Conservation (phyloP, 1,284 basidiomycete species). For the Leccinum fuscescens region DNA sequence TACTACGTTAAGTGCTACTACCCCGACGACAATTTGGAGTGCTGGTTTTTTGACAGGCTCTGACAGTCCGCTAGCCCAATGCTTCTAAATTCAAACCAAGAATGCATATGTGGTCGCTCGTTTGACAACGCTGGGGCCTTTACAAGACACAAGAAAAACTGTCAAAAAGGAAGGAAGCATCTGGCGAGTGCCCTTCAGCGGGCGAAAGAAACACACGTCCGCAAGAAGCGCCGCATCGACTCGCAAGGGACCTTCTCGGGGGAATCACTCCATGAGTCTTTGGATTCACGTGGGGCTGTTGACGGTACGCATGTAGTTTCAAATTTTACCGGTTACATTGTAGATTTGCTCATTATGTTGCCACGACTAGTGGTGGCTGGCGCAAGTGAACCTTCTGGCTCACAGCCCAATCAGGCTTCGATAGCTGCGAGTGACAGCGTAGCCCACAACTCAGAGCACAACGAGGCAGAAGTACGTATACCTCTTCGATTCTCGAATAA, state of each 20-base stretch:
- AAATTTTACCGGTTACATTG: neutral
- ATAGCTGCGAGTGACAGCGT: neutral
- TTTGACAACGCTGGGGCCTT: no score
- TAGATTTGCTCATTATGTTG: neutral
- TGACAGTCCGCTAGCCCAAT: neutral
- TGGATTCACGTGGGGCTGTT: neutral
- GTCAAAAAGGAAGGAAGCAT: neutral
- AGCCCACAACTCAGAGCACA: neutral
- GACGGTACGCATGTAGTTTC: no score
- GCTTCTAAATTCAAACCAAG: neutral
- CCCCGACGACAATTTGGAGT: no score
- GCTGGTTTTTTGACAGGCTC: no score
- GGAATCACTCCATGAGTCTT: neutral
- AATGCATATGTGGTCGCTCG: neutral
- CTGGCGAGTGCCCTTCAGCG: neutral
- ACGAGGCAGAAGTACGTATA: neutral
- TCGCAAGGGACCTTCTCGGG: neutral
- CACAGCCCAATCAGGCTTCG: neutral
- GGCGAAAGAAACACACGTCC: neutral
- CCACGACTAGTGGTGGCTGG: neutral
- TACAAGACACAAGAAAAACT: neutral
- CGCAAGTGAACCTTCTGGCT: neutral
- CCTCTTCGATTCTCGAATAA: neutral
- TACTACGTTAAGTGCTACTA: no score
- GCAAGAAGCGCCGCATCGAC: neutral